Evolutionary conservation across 305 asterid genomes (phyloP).

Genomic region (Rubia balearica): DNA sequence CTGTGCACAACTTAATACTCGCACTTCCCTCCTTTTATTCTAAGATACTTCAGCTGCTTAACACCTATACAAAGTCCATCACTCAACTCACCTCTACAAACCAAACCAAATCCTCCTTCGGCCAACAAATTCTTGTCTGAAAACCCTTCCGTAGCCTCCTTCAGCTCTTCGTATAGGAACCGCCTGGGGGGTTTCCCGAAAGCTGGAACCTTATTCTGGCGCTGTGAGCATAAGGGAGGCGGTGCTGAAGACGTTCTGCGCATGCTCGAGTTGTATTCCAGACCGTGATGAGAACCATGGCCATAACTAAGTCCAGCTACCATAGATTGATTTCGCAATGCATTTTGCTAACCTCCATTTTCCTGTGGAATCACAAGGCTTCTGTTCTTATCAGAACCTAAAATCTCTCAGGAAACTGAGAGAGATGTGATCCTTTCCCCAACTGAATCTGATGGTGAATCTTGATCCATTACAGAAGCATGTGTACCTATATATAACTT

Average conservation of each 20-base stretch:
- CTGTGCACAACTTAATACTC: conserved; percentile 84
- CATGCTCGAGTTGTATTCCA: conserved; percentile 43
- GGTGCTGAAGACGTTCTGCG: conserved; percentile 52
- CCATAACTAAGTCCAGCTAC: conserved; percentile 14
- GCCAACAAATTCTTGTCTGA: conserved; percentile 51
- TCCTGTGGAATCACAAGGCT: conserved; percentile 31
- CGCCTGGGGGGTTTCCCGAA: conserved; percentile 78
- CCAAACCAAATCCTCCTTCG: conserved; percentile 67
- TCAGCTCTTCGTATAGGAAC: conserved; percentile 60
- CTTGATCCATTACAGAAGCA: conserved; percentile 21
- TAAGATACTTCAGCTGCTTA: conserved; percentile 54
- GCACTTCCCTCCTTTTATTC: conserved; percentile 67
- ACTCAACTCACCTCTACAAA: conserved; percentile 61
- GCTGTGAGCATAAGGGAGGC: conserved; percentile 71
- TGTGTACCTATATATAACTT: conserved; percentile 28
- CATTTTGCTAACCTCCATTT: conserved; percentile 23
- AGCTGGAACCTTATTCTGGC: conserved; percentile 69
- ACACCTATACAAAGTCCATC: conserved; percentile 68
- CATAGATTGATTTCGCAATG: conserved; percentile 23
- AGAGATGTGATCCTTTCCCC: conserved; percentile 32
- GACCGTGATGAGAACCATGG: conserved; percentile 24
- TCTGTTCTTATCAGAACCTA: conserved; percentile 28
- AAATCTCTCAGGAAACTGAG: conserved; percentile 29
- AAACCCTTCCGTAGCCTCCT: conserved; percentile 68
- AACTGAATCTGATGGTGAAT: conserved; percentile 19